Evolutionary conservation across 164 flowering plant genomes (phyloP).

Genomic region (Tetrastigma voinierianum): DNA sequence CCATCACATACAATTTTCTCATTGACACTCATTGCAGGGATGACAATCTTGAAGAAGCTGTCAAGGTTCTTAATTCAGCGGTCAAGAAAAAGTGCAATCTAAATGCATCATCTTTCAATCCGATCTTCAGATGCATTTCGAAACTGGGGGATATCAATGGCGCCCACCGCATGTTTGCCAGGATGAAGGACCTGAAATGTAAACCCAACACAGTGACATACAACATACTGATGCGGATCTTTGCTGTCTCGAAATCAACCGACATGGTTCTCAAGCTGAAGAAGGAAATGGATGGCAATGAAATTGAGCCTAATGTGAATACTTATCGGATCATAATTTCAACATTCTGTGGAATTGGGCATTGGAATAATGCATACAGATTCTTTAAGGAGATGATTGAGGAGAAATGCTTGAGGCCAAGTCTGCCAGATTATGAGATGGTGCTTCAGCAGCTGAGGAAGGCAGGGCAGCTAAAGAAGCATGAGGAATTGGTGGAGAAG

Average conservation of each 20-base stretch:
- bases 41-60: constrained; percentile 59
- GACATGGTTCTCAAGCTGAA: constrained; percentile 88
- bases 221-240: constrained; percentile 81
- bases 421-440: constrained; percentile 53
- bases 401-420: constrained; percentile 79
- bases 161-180: constrained; percentile 73
- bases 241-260: constrained; percentile 64
- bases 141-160: constrained; percentile 73
- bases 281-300: constrained; percentile 78
- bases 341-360: constrained; percentile 76
- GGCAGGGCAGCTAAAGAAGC: constrained; percentile 85
- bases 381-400: constrained; percentile 85
- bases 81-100: constrained; percentile 52
- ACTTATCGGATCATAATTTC: constrained; percentile 67
- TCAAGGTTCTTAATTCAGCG: constrained; percentile 68
- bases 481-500: constrained; percentile 89
- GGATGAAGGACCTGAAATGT: constrained; percentile 77
- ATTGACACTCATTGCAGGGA: constrained; percentile 77
- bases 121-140: constrained; percentile 58
- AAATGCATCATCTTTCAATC: constrained; percentile 68
- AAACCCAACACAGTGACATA: constrained; percentile 71
- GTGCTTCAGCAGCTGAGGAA: constrained; percentile 67
- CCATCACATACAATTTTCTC: constrained; percentile 76
- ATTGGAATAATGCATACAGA: constrained; percentile 79
- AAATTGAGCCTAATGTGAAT: constrained; percentile 80